Evolutionary conservation across 805 yeast genomes (phyloP).

Genomic region (Martiniozyma abietophila): DNA sequence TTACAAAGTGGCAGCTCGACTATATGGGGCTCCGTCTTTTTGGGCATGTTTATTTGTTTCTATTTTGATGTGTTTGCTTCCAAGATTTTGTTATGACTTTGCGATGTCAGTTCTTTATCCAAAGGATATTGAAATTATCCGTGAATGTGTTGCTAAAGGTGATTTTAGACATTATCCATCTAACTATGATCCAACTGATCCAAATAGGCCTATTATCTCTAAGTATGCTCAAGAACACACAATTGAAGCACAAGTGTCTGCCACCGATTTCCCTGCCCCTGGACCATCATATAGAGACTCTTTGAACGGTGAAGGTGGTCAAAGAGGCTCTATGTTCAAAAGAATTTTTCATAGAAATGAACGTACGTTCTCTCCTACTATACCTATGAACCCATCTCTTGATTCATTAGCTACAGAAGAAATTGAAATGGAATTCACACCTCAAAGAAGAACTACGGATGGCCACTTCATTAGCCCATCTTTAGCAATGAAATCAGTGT

Average conservation of each 20-base stretch:
- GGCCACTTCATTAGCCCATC: conserved; percentile 28
- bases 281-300: conserved; percentile 25
- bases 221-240: conserved; percentile 31
- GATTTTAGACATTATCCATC: conserved; percentile 58
- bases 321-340: conserved; percentile 32
- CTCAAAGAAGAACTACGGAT: conserved; percentile 13
- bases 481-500: conserved; percentile 20
- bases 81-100: conserved; percentile 57
- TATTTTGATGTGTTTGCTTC: conserved; percentile 52
- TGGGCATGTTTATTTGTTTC: conserved; percentile 68
- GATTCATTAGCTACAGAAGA: conserved; percentile 38
- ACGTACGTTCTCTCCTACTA: conserved; percentile 21
- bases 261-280: conserved; percentile 11
- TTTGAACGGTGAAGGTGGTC: conserved; percentile 26
- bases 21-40: conserved; percentile 50
- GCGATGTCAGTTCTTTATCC: conserved; percentile 46
- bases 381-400: conserved; percentile 26
- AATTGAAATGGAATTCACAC: conserved; percentile 35
- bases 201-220: conserved; percentile 46
- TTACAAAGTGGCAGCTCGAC: conserved; percentile 55
- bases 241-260: conserved; percentile 19
- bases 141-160: conserved; percentile 62
- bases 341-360: conserved; percentile 26
- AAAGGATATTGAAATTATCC: conserved; percentile 59
- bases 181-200: conserved; percentile 75